These are phyloP conservation scores for Gonapodya prolifera DNA, from an alignment of 192 early-diverging fungal species.

Conservation along the genomic window DNA sequence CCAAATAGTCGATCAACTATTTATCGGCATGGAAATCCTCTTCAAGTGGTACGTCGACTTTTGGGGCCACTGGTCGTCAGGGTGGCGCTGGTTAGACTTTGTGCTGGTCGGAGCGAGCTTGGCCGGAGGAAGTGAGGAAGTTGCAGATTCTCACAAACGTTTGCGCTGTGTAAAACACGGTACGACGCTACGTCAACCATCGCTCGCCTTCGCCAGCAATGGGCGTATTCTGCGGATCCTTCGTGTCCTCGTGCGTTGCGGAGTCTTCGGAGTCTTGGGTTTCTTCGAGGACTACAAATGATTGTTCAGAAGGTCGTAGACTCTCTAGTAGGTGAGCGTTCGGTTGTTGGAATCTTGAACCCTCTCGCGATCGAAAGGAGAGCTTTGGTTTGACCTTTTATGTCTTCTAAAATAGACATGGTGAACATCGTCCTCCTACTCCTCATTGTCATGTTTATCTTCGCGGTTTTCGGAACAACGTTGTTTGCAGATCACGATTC, in stretches of 20 bases:
- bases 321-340: constrained; percentile 14
- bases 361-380: not conserved
- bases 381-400: not conserved
- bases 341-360: not conserved
- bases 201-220: not conserved
- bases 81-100: constrained; percentile 20
- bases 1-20: constrained; percentile 15
- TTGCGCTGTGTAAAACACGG: constrained; percentile 4
- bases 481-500: constrained; percentile 11
- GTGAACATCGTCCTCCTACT: constrained; percentile 23
- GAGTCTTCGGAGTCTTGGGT: constrained; percentile 11
- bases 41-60: constrained; percentile 27
- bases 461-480: constrained; percentile 25
- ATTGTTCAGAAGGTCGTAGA: constrained; percentile 22
- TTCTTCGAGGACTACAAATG: constrained; percentile 21
- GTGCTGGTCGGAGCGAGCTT: constrained; percentile 10
- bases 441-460: constrained; percentile 23
- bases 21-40: constrained; percentile 19
- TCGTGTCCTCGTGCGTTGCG: constrained; percentile 19
- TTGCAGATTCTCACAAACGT: not conserved
- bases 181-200: not conserved
- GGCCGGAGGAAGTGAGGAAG: not conserved
- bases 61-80: constrained; percentile 19
- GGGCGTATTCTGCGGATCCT: constrained; percentile 16
- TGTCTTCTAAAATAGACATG: constrained; percentile 16